A percentile compares a stretch with the other conserved stretches of the same genome.
Evolutionary conservation across 2,329 filamentous ascomycete species (phyloP).

Genomic region (Hymenoscyphus fraxineus): DNA sequence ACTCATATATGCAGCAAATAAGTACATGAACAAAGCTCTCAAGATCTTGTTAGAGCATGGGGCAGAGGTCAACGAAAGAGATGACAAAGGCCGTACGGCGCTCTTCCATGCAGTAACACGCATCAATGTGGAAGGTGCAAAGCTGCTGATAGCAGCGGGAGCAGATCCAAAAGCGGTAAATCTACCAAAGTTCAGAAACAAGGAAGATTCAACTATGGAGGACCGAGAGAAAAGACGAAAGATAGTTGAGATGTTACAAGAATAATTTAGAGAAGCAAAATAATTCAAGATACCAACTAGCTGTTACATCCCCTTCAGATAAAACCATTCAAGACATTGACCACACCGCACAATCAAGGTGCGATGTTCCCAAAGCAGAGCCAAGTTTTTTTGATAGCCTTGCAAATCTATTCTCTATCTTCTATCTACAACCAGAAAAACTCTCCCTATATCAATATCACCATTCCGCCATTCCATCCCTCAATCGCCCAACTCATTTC

Average conservation of each 20-base stretch:
- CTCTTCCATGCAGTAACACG: neutral
- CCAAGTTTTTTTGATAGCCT: no score
- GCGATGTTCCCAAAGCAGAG: no score
- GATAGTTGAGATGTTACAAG: neutral
- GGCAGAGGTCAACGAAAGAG: neutral
- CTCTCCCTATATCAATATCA: neutral
- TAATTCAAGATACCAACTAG: no score
- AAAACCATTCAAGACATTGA: no score
- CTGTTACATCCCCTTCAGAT: no score
- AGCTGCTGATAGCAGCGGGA: neutral
- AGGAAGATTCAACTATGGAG: neutral
- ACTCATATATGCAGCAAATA: no score
- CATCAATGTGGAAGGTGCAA: no score
- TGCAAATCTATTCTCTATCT: neutral
- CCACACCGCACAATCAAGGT: no score
- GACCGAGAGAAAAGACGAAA: neutral
- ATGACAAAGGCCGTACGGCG: neutral
- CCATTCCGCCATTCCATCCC: neutral
- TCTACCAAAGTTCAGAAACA: neutral
- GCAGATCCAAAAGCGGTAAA: neutral
- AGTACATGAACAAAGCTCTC: no score
- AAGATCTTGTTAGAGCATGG: neutral
- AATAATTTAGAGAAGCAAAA: no score
- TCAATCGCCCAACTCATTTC: constrained; percentile 39
- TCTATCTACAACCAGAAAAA: constrained; percentile 1